Evolutionary conservation across 108 stramenopile genomes (phyloP), one percentile per base, ranked within the genome.

Genomic region (Conticribra weissflogii): DNA sequence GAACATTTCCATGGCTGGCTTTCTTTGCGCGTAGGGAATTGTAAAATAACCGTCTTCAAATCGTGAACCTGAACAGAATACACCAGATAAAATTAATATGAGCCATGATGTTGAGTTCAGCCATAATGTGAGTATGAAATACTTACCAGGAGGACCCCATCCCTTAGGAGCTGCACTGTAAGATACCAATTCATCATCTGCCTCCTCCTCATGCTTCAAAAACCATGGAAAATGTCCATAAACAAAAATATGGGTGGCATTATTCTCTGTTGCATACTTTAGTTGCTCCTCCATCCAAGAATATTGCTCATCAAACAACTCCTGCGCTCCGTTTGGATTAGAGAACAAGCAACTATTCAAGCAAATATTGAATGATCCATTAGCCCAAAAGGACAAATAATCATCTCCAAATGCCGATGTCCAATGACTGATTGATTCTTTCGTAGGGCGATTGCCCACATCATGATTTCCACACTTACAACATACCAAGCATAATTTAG

Each of bases 381-480:
- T 72, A 0, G 21, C 63, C 71, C 71, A 72, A 23, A 72, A 72
- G 51, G 31, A 27, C 2, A 72, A 44, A 23, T 65, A 72, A 32
- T 64, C 71, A 46, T 72, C 71, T 21, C 81, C 81, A 54, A 78
- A 82, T n/a, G 55, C 22, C 17, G 54, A 55, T n/a, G 65, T 68
- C 58, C 61, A 82, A 36, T 41, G 57, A 45, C 55, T 18, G 19
- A 82, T 72, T 1, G 81, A 76, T 21, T 21, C 63, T 23, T 41
- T 46, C 8, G 76, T 74, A 3, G 81, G 81, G 21, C 41, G 24
- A 29, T 82, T 72, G 8, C 81, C 81, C 8, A 82, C 81, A 46
- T 82, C 81, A 24, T 82, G 81, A 22, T 82, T 82, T 7, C 81
- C 81, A 52, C 81, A 82, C 18, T n/a, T n/a, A n/a, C n/a, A n/a